These are phyloP conservation scores for Thielaviopsis punctulata DNA, from an alignment of 2,329 filamentous ascomycete genomes.

Conservation along the genomic window DNA sequence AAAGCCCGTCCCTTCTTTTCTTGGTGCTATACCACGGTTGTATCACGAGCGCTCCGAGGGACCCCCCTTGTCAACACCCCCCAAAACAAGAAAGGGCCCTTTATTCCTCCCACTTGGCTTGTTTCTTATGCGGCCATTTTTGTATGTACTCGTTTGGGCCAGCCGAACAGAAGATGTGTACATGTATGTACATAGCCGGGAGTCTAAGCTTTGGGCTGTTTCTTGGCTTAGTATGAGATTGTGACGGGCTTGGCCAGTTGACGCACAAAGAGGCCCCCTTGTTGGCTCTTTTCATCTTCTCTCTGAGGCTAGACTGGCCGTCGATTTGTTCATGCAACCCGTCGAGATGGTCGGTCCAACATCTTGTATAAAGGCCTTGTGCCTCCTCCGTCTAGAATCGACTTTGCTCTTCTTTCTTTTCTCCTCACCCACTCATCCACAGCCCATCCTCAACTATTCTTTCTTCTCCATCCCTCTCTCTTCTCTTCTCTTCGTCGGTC, in stretches of 20 bases:
- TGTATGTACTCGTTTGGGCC: background rate
- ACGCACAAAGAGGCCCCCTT: too few species aligned
- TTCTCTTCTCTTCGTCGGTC: slow-evolving; percentile 11
- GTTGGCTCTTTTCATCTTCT: too few species aligned
- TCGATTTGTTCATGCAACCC: background rate
- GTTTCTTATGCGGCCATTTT: background rate
- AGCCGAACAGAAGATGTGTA: background rate
- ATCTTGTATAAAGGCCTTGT: slow-evolving; percentile 6
- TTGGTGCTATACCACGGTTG: background rate
- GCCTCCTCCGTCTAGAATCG: background rate
- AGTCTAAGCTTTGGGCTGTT: background rate
- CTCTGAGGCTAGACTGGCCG: too few species aligned
- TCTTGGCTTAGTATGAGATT: background rate
- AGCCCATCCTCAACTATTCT: background rate
- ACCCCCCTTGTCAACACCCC: background rate
- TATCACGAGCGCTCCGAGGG: background rate
- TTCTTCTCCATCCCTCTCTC: background rate
- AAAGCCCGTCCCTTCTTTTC: background rate
- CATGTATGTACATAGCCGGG: too few species aligned
- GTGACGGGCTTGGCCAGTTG: too few species aligned
- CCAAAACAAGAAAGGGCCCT: background rate
- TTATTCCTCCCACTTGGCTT: background rate
- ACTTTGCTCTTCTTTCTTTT: slow-evolving; percentile 1
- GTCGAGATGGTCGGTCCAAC: background rate
- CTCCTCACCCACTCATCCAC: slow-evolving; percentile 10